Conservation (phyloP, 2,329 filamentous ascomycete genomes). For the Aspergillus sp. region DNA sequence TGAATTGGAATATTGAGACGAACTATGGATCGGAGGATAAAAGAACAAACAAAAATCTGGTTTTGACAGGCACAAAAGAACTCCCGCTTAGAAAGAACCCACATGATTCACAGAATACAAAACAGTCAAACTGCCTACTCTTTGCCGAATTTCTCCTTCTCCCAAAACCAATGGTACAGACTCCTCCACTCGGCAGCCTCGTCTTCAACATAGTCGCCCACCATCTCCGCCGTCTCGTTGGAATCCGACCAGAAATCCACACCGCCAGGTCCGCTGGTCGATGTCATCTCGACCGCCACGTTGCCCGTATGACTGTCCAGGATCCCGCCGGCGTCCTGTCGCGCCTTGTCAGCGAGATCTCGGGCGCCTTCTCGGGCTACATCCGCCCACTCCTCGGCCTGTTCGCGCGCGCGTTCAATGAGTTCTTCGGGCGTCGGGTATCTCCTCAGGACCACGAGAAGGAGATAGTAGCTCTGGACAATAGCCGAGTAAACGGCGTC, state of each 20-base stretch:
- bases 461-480: constrained; percentile 68
- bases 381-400: constrained; percentile 43
- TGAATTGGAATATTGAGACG: not conserved
- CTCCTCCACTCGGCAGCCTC: constrained; percentile 40
- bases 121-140: not conserved
- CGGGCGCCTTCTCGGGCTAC: constrained; percentile 40
- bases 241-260: constrained; percentile 20
- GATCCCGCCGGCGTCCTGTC: constrained; percentile 25
- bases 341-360: constrained; percentile 32
- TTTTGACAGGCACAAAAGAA: not conserved
- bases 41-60: not conserved
- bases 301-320: constrained; percentile 23
- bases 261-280: constrained; percentile 14
- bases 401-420: constrained; percentile 37
- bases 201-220: constrained; percentile 48
- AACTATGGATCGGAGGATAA: not conserved
- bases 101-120: not conserved
- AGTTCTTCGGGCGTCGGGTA: constrained; percentile 47
- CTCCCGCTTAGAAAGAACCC: not conserved
- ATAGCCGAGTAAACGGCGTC: constrained; percentile 72
- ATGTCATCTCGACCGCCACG: constrained; percentile 32
- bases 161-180: constrained; percentile 45
- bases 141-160: constrained; percentile 26
- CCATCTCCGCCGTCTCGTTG: constrained; percentile 46
- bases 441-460: constrained; percentile 51